phyloP scores from a whole-genome alignment of 1,284 basidiomycete species.

The Mycosarcoma maydis region DNA sequence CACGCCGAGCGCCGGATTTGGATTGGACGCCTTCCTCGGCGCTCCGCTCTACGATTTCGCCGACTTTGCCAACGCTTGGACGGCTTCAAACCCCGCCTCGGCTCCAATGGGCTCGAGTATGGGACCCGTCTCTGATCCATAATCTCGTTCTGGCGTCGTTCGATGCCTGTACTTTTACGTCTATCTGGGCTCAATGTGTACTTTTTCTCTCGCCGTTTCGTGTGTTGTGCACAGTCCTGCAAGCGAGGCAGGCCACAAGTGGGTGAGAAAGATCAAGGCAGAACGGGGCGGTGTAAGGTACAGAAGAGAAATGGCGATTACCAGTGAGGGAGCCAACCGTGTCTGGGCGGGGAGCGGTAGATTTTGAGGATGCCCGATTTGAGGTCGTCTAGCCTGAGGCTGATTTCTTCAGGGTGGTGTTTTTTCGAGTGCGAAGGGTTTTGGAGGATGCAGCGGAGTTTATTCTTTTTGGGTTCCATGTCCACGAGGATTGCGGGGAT shows the following conservation, averaged over 20 bases:
- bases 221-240: not conserved
- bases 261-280: too few species aligned
- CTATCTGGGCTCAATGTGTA: too few species aligned
- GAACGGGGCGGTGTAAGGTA: too few species aligned
- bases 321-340: slow-evolving; percentile 43
- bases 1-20: slow-evolving; percentile 52
- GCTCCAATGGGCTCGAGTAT: slow-evolving; percentile 10
- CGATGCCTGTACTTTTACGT: slow-evolving; percentile 4
- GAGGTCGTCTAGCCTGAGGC: slow-evolving; percentile 86
- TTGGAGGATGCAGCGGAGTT: slow-evolving; percentile 69
- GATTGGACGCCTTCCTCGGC: slow-evolving; percentile 34
- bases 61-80: slow-evolving; percentile 49
- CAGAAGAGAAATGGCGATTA: too few species aligned
- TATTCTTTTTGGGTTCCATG: slow-evolving; percentile 68
- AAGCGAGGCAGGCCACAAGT: too few species aligned
- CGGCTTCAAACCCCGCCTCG: slow-evolving; percentile 18
- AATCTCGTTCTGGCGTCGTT: not conserved
- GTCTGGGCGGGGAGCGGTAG: slow-evolving; percentile 41
- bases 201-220: not conserved
- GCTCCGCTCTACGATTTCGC: slow-evolving; percentile 46
- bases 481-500: slow-evolving; percentile 81
- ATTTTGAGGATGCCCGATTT: slow-evolving; percentile 79
- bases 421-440: slow-evolving; percentile 70
- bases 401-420: slow-evolving; percentile 76
- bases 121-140: slow-evolving; percentile 38